A percentile compares a stretch with the other conserved stretches of the same genome.
phyloP scores from a whole-genome alignment of 2,329 filamentous ascomycete species.

The Incumbomyces lentus region DNA sequence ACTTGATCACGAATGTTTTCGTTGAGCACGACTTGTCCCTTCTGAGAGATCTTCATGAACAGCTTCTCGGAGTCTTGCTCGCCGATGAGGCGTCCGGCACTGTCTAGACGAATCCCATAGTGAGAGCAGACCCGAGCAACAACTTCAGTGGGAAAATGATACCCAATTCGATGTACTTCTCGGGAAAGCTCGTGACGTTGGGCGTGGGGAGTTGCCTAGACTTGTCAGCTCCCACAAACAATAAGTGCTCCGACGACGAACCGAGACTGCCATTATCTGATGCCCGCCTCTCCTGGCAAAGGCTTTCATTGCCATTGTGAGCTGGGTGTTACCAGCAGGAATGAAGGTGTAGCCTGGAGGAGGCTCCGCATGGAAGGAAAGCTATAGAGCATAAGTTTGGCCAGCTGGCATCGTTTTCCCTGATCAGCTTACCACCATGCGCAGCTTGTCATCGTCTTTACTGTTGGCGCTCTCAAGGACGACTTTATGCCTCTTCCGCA shows the following conservation, averaged over 20 bases:
- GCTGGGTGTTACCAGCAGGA: slow-evolving; percentile 48
- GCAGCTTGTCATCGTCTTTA: slow-evolving; percentile 50
- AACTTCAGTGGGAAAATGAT: slow-evolving; percentile 52
- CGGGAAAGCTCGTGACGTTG: slow-evolving; percentile 45
- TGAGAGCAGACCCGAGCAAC: slow-evolving; percentile 47
- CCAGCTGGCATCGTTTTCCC: neutral
- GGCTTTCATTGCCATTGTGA: slow-evolving; percentile 52
- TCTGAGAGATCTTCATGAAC: slow-evolving; percentile 18
- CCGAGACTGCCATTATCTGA: slow-evolving; percentile 50
- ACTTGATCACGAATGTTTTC: slow-evolving; percentile 25
- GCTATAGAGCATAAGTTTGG: slow-evolving; percentile 28
- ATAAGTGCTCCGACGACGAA: slow-evolving; percentile 29
- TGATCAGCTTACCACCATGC: slow-evolving; percentile 36
- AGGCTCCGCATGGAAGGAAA: slow-evolving; percentile 44
- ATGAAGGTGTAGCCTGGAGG: slow-evolving; percentile 53
- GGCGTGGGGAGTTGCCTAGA: slow-evolving; percentile 40
- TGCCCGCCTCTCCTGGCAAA: slow-evolving; percentile 44
- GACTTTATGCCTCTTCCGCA: slow-evolving; percentile 43
- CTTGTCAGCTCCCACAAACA: slow-evolving; percentile 9
- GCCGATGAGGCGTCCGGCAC: slow-evolving; percentile 37
- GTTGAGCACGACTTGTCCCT: slow-evolving; percentile 11
- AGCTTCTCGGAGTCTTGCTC: slow-evolving; percentile 16
- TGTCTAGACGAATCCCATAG: slow-evolving; percentile 35
- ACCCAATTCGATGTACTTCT: slow-evolving; percentile 52
- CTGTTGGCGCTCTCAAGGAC: slow-evolving; percentile 45